These are phyloP conservation scores for Hypoxylon sp. DNA, from an alignment of 2,329 filamentous ascomycete genomes.

Conservation along the genomic window DNA sequence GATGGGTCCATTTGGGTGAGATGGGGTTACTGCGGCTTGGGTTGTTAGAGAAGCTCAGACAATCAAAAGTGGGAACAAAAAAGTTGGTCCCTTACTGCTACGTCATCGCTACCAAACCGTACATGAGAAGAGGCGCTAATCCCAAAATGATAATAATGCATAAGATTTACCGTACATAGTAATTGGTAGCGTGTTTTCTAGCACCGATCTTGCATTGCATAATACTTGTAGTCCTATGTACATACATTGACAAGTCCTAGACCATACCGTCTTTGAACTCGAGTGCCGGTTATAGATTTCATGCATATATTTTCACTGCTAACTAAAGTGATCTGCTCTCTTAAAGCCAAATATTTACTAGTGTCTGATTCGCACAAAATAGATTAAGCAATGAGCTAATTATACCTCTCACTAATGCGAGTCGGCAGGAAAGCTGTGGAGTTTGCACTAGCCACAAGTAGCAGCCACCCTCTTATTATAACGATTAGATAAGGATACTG, in stretches of 20 bases:
- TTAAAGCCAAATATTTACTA: not conserved
- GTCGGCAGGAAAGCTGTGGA: not conserved
- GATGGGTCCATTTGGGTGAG: conserved; percentile 22
- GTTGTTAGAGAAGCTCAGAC: conserved; percentile 23
- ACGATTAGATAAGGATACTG: conserved; percentile 35
- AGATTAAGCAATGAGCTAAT: conserved; percentile 15
- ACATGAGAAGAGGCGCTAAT: conserved; percentile 22
- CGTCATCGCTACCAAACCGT: conserved; percentile 46
- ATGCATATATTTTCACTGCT: conserved; percentile 29
- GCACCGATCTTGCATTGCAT: conserved; percentile 27
- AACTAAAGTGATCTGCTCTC: conserved; percentile 12
- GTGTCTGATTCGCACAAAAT: conserved; percentile 30
- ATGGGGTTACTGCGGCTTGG: conserved; percentile 22
- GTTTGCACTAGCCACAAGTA: conserved; percentile 13
- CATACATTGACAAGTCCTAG: not conserved
- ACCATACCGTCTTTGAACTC: conserved; percentile 20
- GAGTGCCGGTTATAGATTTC: conserved; percentile 25
- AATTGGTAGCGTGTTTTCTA: conserved; percentile 22
- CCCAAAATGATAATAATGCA: conserved; percentile 14
- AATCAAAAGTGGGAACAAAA: conserved; percentile 36
- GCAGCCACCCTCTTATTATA: conserved; percentile 25
- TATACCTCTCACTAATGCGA: not conserved
- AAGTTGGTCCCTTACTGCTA: conserved; percentile 43
- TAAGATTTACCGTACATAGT: not conserved
- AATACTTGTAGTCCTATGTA: conserved; percentile 7